Evolutionary conservation across 768 basidiomycete species (phyloP), one percentile per base, ranked within the genome.

Genomic region (Tulasnella sp.): DNA sequence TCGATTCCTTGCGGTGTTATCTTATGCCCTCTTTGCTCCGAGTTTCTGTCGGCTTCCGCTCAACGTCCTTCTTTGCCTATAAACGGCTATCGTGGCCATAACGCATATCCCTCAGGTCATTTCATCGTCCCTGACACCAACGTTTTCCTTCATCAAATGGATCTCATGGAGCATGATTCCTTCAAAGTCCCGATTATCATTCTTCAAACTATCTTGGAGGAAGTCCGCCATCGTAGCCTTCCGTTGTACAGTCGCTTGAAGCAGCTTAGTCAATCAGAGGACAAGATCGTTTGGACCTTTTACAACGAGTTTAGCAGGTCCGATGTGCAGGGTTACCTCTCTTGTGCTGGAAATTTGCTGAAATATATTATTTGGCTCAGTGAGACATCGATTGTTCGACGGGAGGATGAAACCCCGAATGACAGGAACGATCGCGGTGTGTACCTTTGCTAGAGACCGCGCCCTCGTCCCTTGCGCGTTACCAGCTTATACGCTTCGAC

Each of bases 61-160:
- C 84, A 86, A 37, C 83, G 88, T n/a, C 84, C 87, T 64, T 85
- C 86, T 16, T 88, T 97, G 6, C 93, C 95, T 28, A 83, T 85
- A 31, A 84, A 87, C 4, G 95, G 95, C 9, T 91, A 90, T 76
- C 84, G 85, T 6, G 84, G 87, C 0, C 93, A 96, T 85, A 85
- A 88, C 40, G 82, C 85, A 0, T 93, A 90, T 84, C 88, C 90
- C 0, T 84, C 88, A 78, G 94, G 94, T 0, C 95, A 97, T 84
- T 96, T 92, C 84, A 85, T 98, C 40, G 87, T 99, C 20, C 94
- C 96, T 6, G 97, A 99, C 84, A 99, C 97, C 24, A 99, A 99
- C 86, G 91, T 98, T 22, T 95, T 98, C 84, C 88, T 99, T 18
- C 90, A 94, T 22, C 97, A 98, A 95, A 98, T 99, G 94, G 98